Evolutionary conservation across 2,329 filamentous ascomycete species (phyloP), one percentile per base, ranked within the genome.

Genomic region (Fusarium abutilonis): DNA sequence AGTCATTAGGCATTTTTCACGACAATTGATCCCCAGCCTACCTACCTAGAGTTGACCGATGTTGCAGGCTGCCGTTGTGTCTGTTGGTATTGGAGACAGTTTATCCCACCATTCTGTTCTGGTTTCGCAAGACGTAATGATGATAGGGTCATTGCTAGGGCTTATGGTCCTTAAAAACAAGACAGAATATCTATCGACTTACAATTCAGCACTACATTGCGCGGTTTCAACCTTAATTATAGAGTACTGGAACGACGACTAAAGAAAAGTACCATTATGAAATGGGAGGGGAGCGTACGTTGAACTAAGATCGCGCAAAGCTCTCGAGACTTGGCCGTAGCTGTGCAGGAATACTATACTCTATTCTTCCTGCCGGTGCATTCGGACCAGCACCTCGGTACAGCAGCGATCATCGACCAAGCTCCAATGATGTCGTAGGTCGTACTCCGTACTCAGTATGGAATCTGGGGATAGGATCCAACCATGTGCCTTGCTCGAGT

Each of bases 321-420:
- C 19, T 4, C 19, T 19, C 28, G 38, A 45, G 15, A 8, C 9
- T 23, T 10, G 28, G 19, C 40, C 36, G 36, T 23, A 19, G 28
- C 43, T 23, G 28, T 19, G 15, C 39, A 52, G 34, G 15, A 36
- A 38, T 31, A 19, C 19, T n/a, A n/a, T 59, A 31, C 48, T 23
- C 28, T 49, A 14, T 38, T 44, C 32, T 38, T 38, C 28, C n/a
- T 26, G 38, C n/a, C 44, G 36, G 46, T 19, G 46, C 44, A 36
- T 51, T 56, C 26, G 57, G 50, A 46, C 48, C 44, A 65, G 44
- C 56, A 38, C 13, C 39, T 62, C 42, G 52, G 45, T 46, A 31
- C 31, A 21, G 43, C 17, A 32, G 39, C 38, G 53, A 58, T 64
- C 39, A 53, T 35, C 29, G 32, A 43, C 21, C 55, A 40, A 26